Evolutionary conservation across 139 green algal species (phyloP).

Genomic region (Volvox africanus): DNA sequence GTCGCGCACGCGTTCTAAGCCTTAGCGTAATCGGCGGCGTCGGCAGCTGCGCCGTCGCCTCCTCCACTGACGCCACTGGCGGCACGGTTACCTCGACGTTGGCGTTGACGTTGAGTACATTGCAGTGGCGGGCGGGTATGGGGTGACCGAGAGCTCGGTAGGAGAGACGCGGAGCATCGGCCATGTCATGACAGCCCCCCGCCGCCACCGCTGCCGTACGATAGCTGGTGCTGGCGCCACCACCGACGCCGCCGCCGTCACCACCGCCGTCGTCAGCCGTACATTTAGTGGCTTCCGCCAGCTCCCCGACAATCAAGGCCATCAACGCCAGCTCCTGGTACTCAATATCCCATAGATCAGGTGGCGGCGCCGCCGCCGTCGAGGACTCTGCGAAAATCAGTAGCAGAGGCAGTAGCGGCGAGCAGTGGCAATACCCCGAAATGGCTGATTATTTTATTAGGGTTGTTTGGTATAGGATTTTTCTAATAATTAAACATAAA

Average conservation of each 20-base stretch:
- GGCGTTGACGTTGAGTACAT: background rate
- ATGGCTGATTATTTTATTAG: too few species aligned
- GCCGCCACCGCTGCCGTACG: background rate
- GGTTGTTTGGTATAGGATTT: too few species aligned
- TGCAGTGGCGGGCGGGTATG: background rate
- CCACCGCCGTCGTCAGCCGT: background rate
- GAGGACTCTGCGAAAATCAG: background rate
- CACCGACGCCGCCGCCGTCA: too few species aligned
- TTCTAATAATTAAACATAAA: too few species aligned
- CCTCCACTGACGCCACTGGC: background rate
- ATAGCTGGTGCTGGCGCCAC: background rate
- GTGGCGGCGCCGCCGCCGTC: background rate
- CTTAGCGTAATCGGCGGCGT: background rate
- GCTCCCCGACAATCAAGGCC: background rate
- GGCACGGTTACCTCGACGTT: background rate
- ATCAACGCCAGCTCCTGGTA: constrained; percentile 33
- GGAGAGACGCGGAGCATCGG: background rate
- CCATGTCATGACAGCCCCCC: background rate
- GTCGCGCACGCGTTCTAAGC: background rate
- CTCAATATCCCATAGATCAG: constrained; percentile 2
- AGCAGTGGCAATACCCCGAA: too few species aligned
- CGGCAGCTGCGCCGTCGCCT: background rate
- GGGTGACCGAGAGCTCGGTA: background rate
- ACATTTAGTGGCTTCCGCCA: background rate
- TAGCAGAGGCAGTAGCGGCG: background rate